Percentiles rank a stretch among this genome's conserved stretches.
These are phyloP conservation scores for Medicago lupulina DNA, from an alignment of 306 rosid species.

Conservation along the genomic window DNA sequence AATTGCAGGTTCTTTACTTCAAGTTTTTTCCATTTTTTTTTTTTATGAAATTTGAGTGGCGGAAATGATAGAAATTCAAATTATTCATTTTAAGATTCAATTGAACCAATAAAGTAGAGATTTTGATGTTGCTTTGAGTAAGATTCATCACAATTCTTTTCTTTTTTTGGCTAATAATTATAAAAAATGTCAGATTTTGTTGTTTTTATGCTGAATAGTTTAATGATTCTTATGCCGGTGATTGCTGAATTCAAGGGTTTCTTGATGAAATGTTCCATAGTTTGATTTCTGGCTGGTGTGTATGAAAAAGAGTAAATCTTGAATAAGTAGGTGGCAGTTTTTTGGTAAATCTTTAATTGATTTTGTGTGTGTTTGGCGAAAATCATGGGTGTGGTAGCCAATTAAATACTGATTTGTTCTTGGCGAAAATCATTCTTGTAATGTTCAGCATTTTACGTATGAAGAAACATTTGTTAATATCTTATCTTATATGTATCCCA, in stretches of 20 bases:
- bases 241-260: background rate
- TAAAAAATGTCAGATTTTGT: background rate
- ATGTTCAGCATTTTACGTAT: too few relatives aligned
- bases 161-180: background rate
- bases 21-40: background rate
- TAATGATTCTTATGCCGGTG: too few relatives aligned
- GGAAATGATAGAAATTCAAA: background rate
- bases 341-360: too few relatives aligned
- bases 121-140: too few relatives aligned
- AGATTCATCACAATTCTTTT: background rate
- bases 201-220: too few relatives aligned
- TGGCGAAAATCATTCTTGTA: too few relatives aligned
- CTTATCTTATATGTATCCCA: background rate
- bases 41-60: background rate
- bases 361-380: too few relatives aligned
- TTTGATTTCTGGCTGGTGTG: background rate
- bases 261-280: background rate
- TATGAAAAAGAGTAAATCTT: background rate
- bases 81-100: too few relatives aligned
- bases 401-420: too few relatives aligned
- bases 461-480: background rate
- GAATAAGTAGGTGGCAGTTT: too few relatives aligned
- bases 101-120: too few relatives aligned
- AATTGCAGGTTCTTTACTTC: conserved; percentile 69
- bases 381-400: too few relatives aligned